phyloP scores from a whole-genome alignment of 2,329 filamentous ascomycete species.

The Trichoderma breve region DNA sequence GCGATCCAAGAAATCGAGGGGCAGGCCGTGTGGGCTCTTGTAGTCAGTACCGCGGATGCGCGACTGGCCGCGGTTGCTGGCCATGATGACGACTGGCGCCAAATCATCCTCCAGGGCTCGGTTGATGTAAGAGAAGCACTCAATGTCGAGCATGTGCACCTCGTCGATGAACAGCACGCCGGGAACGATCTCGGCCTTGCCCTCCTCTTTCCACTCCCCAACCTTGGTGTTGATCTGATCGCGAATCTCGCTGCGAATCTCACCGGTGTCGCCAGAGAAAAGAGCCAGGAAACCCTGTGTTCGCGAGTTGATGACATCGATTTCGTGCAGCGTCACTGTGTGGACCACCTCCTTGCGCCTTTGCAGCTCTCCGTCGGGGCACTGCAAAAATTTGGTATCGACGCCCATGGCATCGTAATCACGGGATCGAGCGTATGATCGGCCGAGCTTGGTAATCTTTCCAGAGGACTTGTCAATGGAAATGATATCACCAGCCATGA shows the following conservation, averaged over 20 bases:
- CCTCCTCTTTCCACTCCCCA: constrained; percentile 98
- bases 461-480: constrained; percentile 98
- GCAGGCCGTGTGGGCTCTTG: constrained; percentile 86
- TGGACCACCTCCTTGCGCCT: constrained; percentile 96
- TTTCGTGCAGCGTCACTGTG: constrained; percentile 95
- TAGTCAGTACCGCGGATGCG: constrained; percentile 93
- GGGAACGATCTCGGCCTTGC: constrained; percentile 96
- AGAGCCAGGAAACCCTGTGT: constrained; percentile 98
- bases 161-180: constrained; percentile 98
- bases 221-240: constrained; percentile 99
- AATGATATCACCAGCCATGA: constrained; percentile 98
- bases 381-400: constrained; percentile 97
- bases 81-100: constrained; percentile 98
- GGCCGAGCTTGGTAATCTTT: constrained; percentile 94
- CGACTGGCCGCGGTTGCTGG: constrained; percentile 89
- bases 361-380: constrained; percentile 94
- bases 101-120: constrained; percentile 92
- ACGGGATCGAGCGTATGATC: constrained; percentile 89
- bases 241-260: constrained; percentile 94
- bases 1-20: constrained; percentile 92
- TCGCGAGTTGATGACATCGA: constrained; percentile 97
- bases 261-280: constrained; percentile 96
- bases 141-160: constrained; percentile 99
- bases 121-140: constrained; percentile 99
- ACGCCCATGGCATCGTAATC: constrained; percentile 99